Conservation (phyloP, 768 basidiomycete species). For the Collybiopsis luxurians region DNA sequence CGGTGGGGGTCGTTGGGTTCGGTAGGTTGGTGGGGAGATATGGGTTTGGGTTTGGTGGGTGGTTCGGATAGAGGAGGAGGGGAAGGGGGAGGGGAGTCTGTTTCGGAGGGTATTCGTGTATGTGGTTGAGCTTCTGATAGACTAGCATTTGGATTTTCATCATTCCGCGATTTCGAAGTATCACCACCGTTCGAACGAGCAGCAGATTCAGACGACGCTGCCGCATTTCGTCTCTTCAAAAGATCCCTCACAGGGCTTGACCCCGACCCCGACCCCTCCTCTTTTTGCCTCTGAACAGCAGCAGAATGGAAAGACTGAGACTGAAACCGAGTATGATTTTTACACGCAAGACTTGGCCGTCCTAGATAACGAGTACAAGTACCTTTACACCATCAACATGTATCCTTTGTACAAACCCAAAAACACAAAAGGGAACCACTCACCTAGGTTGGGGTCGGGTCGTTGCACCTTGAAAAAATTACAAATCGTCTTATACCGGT, state of each 20-base stretch:
- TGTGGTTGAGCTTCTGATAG: too few relatives aligned
- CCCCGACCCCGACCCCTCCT: too few relatives aligned
- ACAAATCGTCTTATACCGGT: conserved; percentile 55
- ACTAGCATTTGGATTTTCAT: too few relatives aligned
- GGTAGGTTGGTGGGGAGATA: not conserved
- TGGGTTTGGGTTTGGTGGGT: too few relatives aligned
- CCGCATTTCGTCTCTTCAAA: not conserved
- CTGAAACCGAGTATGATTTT: not conserved
- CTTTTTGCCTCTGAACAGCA: conserved; percentile 8
- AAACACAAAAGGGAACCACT: not conserved
- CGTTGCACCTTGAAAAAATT: conserved; percentile 48
- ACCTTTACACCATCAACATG: not conserved
- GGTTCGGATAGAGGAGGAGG: not conserved
- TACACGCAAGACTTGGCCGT: not conserved
- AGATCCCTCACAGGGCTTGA: not conserved
- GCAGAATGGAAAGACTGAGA: not conserved
- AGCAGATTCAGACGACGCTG: too few relatives aligned
- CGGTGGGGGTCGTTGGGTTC: not conserved
- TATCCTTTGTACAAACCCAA: not conserved
- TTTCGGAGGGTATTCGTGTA: too few relatives aligned
- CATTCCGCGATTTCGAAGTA: too few relatives aligned
- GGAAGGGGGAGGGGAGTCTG: not conserved
- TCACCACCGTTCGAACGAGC: too few relatives aligned
- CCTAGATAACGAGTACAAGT: not conserved
- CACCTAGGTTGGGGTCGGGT: not conserved